Base-by-base conservation (phyloP, 495 filamentous ascomycete genomes). In the Pyrenula massariospora region DNA sequence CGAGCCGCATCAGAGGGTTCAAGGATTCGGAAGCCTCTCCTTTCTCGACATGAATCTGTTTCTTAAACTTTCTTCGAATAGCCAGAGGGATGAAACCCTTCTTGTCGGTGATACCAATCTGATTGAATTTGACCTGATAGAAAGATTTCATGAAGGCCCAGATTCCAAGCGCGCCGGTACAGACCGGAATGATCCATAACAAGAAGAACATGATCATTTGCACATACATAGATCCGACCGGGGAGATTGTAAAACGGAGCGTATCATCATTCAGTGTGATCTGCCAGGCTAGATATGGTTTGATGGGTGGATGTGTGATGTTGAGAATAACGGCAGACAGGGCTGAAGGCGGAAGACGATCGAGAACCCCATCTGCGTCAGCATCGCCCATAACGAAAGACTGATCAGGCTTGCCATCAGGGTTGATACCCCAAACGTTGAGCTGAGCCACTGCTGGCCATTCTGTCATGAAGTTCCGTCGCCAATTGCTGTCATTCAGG, bases 111-210 rank as follows among this genome's bases (percentile, higher is more conserved):
- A 85, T 78, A 50, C 85, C 85, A 12, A 80, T 65, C 62, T 85
- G 75, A 63, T 86, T 87, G 70, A 87, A 80, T 64, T 85, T 87
- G 67, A 88, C 81, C 22, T 79, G 75, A 67, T 87, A 88, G 67
- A 86, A 88, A 20, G 77, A 77, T 56, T 77, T 77, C 71, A 82
- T 76, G 71, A 84, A 88, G 1, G 79, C 62, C 63, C 74, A 85
- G 1, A 81, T 74, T 21, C 74, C 80, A 12, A 73, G 58, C 0
- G 62, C 62, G 10, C 72, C 84, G 3, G 75, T 76, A 3, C 74
- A 3, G 12, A 81, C 57, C 0, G 84, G 84, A 2, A 85, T 61
- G 36, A 83, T 56, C 60, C 68, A 73, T n/a, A 87, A 68, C 8
- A 86, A 66, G 31, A 81, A 63, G 60, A 77, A 84, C 8, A 87